Percentiles rank a stretch among this genome's conserved stretches.
These are phyloP conservation scores for Ampelocalamus luodianensis DNA, from an alignment of 176 grass and related monocot species.

Conservation along the genomic window DNA sequence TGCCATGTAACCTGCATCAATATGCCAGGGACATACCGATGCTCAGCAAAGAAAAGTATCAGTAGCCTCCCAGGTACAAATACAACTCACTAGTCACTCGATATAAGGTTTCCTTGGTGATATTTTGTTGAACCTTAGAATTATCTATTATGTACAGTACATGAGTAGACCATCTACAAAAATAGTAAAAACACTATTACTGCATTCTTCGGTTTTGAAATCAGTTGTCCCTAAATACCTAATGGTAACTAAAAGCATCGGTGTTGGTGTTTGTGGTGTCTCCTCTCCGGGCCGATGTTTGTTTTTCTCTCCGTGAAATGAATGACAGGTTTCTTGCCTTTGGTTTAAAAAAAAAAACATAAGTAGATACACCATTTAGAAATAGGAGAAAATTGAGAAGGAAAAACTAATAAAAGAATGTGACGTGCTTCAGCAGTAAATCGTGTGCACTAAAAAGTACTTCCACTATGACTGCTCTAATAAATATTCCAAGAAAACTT, in stretches of 20 bases:
- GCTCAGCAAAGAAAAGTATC: constrained; percentile 35
- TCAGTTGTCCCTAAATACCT: background rate
- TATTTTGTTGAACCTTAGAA: background rate
- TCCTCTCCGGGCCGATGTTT: too few relatives aligned
- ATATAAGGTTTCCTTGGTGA: background rate
- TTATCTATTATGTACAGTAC: background rate
- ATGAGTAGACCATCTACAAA: background rate
- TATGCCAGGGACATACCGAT: constrained; percentile 38
- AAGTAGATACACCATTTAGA: background rate
- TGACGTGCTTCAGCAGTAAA: background rate
- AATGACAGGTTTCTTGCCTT: too few relatives aligned
- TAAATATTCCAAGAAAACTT: background rate
- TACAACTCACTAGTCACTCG: background rate
- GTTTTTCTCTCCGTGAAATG: too few relatives aligned
- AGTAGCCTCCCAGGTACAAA: constrained; percentile 22
- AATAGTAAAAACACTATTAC: background rate
- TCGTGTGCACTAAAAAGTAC: background rate
- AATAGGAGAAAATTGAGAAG: background rate
- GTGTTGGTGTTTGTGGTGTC: too few relatives aligned
- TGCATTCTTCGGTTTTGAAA: background rate
- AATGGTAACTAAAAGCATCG: too few relatives aligned
- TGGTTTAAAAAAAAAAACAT: too few relatives aligned
- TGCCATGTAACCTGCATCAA: constrained; percentile 48
- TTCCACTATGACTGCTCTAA: background rate
- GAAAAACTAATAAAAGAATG: background rate